Conservation (phyloP, 805 yeast species). For the Scheffersomyces stipitis region DNA sequence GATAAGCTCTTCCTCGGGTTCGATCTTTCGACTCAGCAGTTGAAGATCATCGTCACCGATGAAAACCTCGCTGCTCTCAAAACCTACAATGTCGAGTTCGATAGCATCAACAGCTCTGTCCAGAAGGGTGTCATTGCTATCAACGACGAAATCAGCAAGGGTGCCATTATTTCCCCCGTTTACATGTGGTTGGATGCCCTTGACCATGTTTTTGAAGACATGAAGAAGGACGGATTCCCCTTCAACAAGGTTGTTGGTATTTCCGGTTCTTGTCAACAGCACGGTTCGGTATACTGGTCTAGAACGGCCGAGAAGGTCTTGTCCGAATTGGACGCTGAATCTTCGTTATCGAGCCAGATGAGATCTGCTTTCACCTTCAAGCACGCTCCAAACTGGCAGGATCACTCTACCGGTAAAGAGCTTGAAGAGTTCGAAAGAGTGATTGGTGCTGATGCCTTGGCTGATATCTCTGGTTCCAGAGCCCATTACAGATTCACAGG, state of each 20-base stretch:
- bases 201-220: conserved; percentile 56
- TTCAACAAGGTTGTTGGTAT: conserved; percentile 62
- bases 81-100: conserved; percentile 71
- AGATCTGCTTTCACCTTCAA: conserved; percentile 56
- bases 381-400: conserved; percentile 92
- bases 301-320: conserved; percentile 44
- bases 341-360: conserved; percentile 48
- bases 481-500: conserved; percentile 93
- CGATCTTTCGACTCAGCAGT: conserved; percentile 87
- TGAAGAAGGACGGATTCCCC: conserved; percentile 54
- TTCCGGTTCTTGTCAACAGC: conserved; percentile 90
- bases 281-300: conserved; percentile 86
- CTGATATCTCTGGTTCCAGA: conserved; percentile 74
- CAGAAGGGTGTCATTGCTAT: conserved; percentile 67
- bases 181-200: conserved; percentile 88
- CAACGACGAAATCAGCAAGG: conserved; percentile 47
- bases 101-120: conserved; percentile 59
- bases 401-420: conserved; percentile 79
- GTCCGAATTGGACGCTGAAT: conserved; percentile 24
- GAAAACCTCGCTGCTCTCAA: conserved; percentile 50
- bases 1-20: conserved; percentile 56
- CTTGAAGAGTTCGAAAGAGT: conserved; percentile 57
- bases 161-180: conserved; percentile 76
- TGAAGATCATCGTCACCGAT: conserved; percentile 70
- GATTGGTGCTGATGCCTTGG: conserved; percentile 61